Base-by-base conservation (phyloP, 768 basidiomycete species). In the Piloderma croceum region DNA sequence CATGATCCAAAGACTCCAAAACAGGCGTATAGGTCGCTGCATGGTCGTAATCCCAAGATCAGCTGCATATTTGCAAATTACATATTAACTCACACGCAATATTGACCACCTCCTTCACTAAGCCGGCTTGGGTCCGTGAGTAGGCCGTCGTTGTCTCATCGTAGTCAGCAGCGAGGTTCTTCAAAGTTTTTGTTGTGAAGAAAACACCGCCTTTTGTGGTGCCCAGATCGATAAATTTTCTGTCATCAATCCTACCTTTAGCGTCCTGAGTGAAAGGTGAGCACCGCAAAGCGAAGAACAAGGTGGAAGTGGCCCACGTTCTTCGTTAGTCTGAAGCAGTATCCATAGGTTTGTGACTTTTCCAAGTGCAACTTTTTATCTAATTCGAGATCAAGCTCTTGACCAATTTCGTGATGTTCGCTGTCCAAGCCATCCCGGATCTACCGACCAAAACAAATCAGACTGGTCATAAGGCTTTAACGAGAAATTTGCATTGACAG, bases 341-440 rank as follows among this genome's bases (percentile, higher is more conserved):
- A 94, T 2, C 92, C 91, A 54, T 94, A 90, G 1, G 79, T 76
- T 41, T 76, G 73, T 39, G 84, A 88, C 51, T 93, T 92, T 65
- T 99, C 96, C 21, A 99, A 68, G 60, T 98, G 96, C 9, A 98
- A 63, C 64, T 97, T 98, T 67, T 94, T 94, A 60, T 96, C 89
- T 3, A 90, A 73, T 12, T 94, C 91, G 7, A 99, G 51, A 7
- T 71, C 75, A 5, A 97, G 69, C 27, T 88, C 86, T 6, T 69
- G 60, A 5, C 84, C 84, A 0, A 79, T 82, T 2, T 67, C 53
- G 6, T 67, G 61, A 59, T 97, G 93, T 56, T 96, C 91, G 10
- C 67, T 70, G 51, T 99, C 90, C 13, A 99, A 65, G 1, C 76
- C 78, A 54, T 92, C 90, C 22, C 89, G 78, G 1, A 79, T 72